Conservation (phyloP, 2,329 filamentous ascomycete species). For the Tolypocladium ovalisporum region DNA sequence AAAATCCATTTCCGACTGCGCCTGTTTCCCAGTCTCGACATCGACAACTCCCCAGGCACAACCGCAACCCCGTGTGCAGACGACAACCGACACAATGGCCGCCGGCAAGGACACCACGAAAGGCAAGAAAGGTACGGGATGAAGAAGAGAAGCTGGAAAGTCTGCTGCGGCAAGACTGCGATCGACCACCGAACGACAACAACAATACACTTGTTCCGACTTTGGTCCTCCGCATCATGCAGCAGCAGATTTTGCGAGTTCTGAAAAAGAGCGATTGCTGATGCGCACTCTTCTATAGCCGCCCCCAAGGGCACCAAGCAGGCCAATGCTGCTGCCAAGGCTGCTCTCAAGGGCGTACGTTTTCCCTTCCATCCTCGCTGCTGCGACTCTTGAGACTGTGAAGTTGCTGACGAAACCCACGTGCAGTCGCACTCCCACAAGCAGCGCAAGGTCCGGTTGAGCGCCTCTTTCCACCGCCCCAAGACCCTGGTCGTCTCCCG, state of each 20-base stretch:
- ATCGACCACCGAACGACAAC: slow-evolving; percentile 3
- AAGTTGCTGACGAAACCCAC: not conserved
- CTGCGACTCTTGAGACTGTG: not conserved
- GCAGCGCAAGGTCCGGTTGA: slow-evolving; percentile 83
- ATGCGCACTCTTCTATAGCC: slow-evolving; percentile 48
- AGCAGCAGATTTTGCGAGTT: slow-evolving; percentile 71
- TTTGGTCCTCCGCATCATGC: slow-evolving; percentile 40
- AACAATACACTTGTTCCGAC: not conserved
- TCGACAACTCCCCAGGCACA: slow-evolving; percentile 4
- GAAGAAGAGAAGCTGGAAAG: slow-evolving; percentile 12
- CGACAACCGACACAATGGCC: slow-evolving; percentile 22
- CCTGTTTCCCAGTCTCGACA: slow-evolving; percentile 2
- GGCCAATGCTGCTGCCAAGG: slow-evolving; percentile 90
- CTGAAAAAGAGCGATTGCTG: slow-evolving; percentile 61
- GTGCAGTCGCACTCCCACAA: slow-evolving; percentile 55
- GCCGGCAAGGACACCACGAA: slow-evolving; percentile 23
- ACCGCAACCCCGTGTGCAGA: slow-evolving; percentile 1
- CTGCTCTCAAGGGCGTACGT: slow-evolving; percentile 91
- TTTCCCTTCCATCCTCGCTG: slow-evolving; percentile 3
- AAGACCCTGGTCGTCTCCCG: slow-evolving; percentile 92
- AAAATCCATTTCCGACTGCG: slow-evolving; percentile 2
- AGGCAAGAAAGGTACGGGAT: slow-evolving; percentile 38
- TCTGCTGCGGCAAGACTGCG: slow-evolving; percentile 3
- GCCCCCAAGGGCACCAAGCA: slow-evolving; percentile 62
- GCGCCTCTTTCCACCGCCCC: slow-evolving; percentile 92